Base-by-base conservation (phyloP, 257 asterid genomes). In the Capsicum pubescens region DNA sequence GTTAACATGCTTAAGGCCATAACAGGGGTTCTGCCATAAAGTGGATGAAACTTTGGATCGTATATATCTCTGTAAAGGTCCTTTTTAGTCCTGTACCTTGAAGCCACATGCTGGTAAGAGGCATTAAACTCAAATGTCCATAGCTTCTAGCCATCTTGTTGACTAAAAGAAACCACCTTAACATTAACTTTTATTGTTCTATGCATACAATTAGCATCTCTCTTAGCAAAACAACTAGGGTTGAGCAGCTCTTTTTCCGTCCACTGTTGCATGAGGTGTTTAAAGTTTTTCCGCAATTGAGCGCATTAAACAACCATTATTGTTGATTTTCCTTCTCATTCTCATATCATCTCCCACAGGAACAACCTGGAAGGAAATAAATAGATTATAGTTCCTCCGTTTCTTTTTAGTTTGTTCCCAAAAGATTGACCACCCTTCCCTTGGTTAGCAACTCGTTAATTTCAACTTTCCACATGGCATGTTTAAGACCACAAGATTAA, bases 271-370 rank as follows among this genome's bases (percentile, higher is more conserved):
- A 50, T 76, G 81, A 76, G 21, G 15, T 76, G 46, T 46, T 76
- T 52, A 76, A 21, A 26, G 13, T 76, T 52, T 66, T 10, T 13
- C 14, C 4, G 63, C 63, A 76, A 12, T 21, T 21, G 61, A 21
- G 63, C 44, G n/a, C 42, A 76, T 76, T 76, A 52, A 12, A 50
- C 60, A 74, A 8, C 21, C n/a, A 76, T 76, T 4, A 50, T 74
- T 50, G 61, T 76, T 76, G 7, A 26, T 52, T 52, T 35, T 52
- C 48, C 63, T 26, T 55, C 63, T 76, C 48, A 52, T 72, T 59
- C 44, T 72, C 80, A 46, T n/a, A 71, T 71, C 16, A 72, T 76
- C 46, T 76, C 63, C 46, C 42, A 52, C 81, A 76, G 44, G 76
- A 15, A 68, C 76, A 39, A 15, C 52, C 26, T 68, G 76, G 76